Evolutionary conservation across 2,329 filamentous ascomycete genomes (phyloP), one percentile per base, ranked within the genome.

Genomic region (Phialemoniopsis sp.): DNA sequence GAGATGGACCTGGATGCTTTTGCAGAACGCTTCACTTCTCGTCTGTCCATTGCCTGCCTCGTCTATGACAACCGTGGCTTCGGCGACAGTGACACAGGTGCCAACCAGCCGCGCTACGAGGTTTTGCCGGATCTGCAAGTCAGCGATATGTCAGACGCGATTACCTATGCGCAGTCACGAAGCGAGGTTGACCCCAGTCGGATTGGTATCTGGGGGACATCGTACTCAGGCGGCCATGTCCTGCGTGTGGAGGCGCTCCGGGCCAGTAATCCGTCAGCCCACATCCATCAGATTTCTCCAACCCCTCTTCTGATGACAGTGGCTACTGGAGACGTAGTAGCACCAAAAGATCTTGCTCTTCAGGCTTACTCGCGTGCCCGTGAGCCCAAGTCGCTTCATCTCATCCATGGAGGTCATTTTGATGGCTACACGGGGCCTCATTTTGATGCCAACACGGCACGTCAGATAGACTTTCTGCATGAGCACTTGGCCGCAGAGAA

Each of bases 391-490:
- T 48, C 62, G 39, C 47, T 68, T 35, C 47, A 57, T 12, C 46
- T 62, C 15, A 37, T 67, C 17, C 49, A 55, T 4, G 56, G 59
- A n/a, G 63, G 59, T 4, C 64, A 67, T 51, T 67, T 66, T 46
- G 63, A 64, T 41, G 53, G 43, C 10, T 67, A 64, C 38, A 4
- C 4, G 8, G 38, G 39, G 13, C 29, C 29, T 5, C 30, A 28
- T 13, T 37, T 43, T 18, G 31, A 43, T 21, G 12, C n/a, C 19
- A 43, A 40, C 29, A 29, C 34, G 6, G 4, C 13, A 4, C 15
- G 16, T 10, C 41, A 43, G 38, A 31, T 32, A 12, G 41, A 34
- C 3, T 40, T 43, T 32, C 14, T 43, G 17, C 33, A 32, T 9
- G 21, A 32, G 21, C 5, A 36, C 18, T 17, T 43, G 34, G 30